phyloP scores from a whole-genome alignment of 1,139 yeast genomes.

The Yamadazyma epiphylla region DNA sequence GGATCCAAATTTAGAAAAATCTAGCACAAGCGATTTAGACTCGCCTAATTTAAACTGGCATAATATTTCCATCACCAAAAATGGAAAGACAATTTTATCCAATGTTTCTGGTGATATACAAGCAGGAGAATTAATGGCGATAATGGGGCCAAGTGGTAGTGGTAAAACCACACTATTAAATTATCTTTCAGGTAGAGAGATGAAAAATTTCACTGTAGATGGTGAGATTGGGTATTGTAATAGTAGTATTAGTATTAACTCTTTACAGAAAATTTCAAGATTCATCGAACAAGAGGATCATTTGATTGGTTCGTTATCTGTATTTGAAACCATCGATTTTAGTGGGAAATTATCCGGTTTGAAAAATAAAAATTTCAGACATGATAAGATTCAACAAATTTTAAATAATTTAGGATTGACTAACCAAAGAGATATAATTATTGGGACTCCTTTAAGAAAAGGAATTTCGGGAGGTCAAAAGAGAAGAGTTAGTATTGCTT shows the following conservation, averaged over 20 bases:
- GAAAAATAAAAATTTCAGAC: conserved; percentile 7
- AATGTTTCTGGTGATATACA: conserved; percentile 19
- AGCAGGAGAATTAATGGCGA: conserved; percentile 23
- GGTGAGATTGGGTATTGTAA: conserved; percentile 6
- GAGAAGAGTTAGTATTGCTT: conserved; percentile 23
- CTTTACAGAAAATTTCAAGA: conserved; percentile 20
- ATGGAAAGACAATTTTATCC: conserved; percentile 9
- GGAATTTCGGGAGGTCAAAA: conserved; percentile 24
- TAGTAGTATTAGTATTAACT: conserved; percentile 6
- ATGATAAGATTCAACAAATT: conserved; percentile 14
- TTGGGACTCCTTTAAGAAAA: conserved; percentile 20
- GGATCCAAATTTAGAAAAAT: no score
- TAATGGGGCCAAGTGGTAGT: conserved; percentile 24
- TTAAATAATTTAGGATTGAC: conserved; percentile 17
- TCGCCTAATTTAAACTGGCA: conserved; percentile 5
- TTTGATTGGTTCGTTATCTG: conserved; percentile 21
- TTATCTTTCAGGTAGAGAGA: conserved; percentile 16
- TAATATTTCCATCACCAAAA: conserved; percentile 1
- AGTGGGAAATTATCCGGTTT: conserved; percentile 19
- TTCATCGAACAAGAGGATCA: conserved; percentile 25
- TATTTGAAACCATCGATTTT: conserved; percentile 19
- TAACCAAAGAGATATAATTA: conserved; percentile 14
- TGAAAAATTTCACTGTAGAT: conserved; percentile 7
- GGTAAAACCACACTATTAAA: conserved; percentile 22
- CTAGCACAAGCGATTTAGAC: no score